Percentiles rank a stretch among this genome's conserved stretches.
phyloP scores from a whole-genome alignment of 257 asterid genomes.

The Nicotiana knightiana region DNA sequence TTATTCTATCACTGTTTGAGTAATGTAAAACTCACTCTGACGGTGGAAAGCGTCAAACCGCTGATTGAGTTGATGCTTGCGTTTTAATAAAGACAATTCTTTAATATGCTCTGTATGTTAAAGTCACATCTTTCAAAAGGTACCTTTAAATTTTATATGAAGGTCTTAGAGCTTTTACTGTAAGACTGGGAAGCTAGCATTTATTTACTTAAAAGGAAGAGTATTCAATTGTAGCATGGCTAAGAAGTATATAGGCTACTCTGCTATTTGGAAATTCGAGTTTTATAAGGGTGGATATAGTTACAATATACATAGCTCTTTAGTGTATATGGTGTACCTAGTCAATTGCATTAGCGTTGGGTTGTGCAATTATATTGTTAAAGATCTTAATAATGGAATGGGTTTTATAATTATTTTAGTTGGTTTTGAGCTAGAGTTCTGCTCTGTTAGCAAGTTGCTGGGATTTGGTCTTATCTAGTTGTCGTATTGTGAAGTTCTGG shows the following conservation, averaged over 20 bases:
- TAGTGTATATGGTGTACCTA: not conserved
- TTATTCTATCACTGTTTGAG: not conserved
- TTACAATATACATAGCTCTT: not conserved
- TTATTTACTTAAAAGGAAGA: not conserved
- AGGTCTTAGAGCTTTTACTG: not conserved
- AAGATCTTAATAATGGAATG: not conserved
- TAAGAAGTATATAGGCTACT: not conserved
- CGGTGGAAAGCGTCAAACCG: not conserved
- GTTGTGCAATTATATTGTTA: not conserved
- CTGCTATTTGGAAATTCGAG: not conserved
- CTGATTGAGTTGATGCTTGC: not conserved
- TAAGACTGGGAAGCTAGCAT: not conserved
- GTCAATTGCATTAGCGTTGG: not conserved
- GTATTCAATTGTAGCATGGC: not conserved
- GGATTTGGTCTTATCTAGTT: not conserved
- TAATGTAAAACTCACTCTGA: not conserved
- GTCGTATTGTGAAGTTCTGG: not conserved
- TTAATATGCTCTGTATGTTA: not conserved
- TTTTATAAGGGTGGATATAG: not conserved
- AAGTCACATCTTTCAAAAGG: not conserved
- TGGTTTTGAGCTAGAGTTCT: not conserved
- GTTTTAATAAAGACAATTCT: not conserved
- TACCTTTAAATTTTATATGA: not conserved
- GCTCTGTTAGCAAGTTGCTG: not conserved
- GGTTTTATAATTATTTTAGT: not conserved